A percentile compares a stretch with the other conserved stretches of the same genome.
phyloP scores from a whole-genome alignment of 257 asterid genomes.

The Solanum pennellii region DNA sequence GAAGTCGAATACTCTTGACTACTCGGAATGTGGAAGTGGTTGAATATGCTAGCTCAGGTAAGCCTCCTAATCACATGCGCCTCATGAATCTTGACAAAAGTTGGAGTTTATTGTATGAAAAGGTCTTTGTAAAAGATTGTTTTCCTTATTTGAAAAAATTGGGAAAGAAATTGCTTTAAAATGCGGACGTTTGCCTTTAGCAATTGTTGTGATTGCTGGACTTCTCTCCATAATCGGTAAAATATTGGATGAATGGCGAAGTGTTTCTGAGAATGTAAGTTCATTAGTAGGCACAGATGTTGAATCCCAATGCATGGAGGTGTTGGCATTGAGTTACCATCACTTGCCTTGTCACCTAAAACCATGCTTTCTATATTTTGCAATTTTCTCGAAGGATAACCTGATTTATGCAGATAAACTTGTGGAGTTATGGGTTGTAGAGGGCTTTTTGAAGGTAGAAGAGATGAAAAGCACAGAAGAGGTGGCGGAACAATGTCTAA shows the following conservation, averaged over 20 bases:
- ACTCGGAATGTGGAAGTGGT: slow-evolving; percentile 1
- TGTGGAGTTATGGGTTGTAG: background rate
- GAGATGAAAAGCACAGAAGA: background rate
- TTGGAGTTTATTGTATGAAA: background rate
- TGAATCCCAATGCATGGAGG: background rate
- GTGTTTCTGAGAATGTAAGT: background rate
- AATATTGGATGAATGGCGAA: background rate
- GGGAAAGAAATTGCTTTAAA: background rate
- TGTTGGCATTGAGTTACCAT: background rate
- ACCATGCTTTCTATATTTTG: background rate
- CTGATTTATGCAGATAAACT: background rate
- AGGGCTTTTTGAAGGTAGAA: slow-evolving; percentile 2
- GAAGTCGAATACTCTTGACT: slow-evolving; percentile 8
- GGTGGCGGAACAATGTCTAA: background rate
- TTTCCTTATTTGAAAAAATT: background rate
- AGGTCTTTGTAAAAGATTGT: background rate
- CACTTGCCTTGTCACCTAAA: slow-evolving; percentile 5
- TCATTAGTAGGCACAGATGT: background rate
- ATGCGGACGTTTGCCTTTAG: slow-evolving; percentile 2
- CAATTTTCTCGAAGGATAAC: background rate
- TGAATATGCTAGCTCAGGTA: background rate
- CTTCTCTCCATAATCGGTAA: background rate
- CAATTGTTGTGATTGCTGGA: background rate
- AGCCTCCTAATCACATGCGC: background rate
- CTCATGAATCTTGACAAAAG: background rate